Conservation (phyloP, 2,329 filamentous ascomycete genomes). For the Ophiostoma himal-ulmi region DNA sequence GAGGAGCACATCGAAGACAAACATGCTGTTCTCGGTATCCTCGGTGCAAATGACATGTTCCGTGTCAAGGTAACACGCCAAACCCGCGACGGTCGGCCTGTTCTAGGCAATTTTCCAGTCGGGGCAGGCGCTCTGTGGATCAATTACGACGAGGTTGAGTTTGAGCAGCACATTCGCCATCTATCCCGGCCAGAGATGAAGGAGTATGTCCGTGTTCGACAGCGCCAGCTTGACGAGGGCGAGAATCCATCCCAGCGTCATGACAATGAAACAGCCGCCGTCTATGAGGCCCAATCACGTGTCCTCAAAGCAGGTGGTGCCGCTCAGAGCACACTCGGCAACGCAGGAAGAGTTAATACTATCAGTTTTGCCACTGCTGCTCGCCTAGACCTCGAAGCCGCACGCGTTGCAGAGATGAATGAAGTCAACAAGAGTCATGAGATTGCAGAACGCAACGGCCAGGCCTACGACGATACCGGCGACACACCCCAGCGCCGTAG, state of each 20-base stretch:
- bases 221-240: conserved; percentile 51
- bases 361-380: conserved; percentile 26
- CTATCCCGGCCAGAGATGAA: conserved; percentile 53
- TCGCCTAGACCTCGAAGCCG: conserved; percentile 20
- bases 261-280: conserved; percentile 48
- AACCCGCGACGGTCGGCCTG: conserved; percentile 53
- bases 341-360: conserved; percentile 24
- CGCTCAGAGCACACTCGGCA: conserved; percentile 26
- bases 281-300: conserved; percentile 42
- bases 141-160: conserved; percentile 54
- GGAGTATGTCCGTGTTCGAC: conserved; percentile 58
- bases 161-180: conserved; percentile 49
- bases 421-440: not conserved
- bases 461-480: not conserved
- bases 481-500: conserved; percentile 23
- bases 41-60: conserved; percentile 60
- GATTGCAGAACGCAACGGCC: conserved; percentile 1
- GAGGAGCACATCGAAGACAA: conserved; percentile 44
- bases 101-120: conserved; percentile 55
- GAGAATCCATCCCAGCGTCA: conserved; percentile 45
- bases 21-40: conserved; percentile 58
- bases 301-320: conserved; percentile 27
- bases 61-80: conserved; percentile 56
- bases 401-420: conserved; percentile 8
- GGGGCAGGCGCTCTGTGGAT: conserved; percentile 59